These are phyloP conservation scores for Saccharomycopsis sp. DNA, from an alignment of 805 yeast genomes.

Conservation along the genomic window DNA sequence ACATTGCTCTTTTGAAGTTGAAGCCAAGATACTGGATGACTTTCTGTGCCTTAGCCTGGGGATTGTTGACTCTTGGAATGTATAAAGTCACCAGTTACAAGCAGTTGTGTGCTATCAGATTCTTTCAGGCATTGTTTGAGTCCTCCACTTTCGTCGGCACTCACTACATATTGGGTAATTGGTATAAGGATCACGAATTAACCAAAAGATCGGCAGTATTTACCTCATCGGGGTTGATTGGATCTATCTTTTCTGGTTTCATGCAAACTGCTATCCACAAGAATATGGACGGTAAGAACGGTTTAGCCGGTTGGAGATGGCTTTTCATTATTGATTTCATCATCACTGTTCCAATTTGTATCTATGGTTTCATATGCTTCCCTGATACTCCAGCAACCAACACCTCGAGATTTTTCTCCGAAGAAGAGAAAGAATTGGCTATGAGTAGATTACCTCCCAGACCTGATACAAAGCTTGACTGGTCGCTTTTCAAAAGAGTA, in stretches of 20 bases:
- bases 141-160: conserved; percentile 50
- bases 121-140: conserved; percentile 57
- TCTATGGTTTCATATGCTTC: conserved; percentile 40
- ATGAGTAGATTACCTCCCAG: conserved; percentile 36
- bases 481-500: conserved; percentile 38
- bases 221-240: conserved; percentile 47
- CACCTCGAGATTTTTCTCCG: conserved; percentile 29
- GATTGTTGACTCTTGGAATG: conserved; percentile 44
- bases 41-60: conserved; percentile 52
- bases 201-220: conserved; percentile 48
- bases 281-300: conserved; percentile 40
- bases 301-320: conserved; percentile 62
- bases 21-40: conserved; percentile 53
- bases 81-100: conserved; percentile 39
- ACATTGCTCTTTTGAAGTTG: conserved; percentile 42
- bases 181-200: conserved; percentile 44
- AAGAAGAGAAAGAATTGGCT: conserved; percentile 37
- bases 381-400: conserved; percentile 20
- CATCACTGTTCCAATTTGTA: conserved; percentile 49
- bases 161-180: conserved; percentile 47
- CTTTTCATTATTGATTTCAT: conserved; percentile 56
- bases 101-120: conserved; percentile 51
- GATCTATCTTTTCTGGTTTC: conserved; percentile 49
- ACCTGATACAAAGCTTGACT: conserved; percentile 25
- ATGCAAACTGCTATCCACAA: conserved; percentile 49